Conservation (phyloP, 2,329 filamentous ascomycete genomes). For the Amesomyces nigricolor region DNA sequence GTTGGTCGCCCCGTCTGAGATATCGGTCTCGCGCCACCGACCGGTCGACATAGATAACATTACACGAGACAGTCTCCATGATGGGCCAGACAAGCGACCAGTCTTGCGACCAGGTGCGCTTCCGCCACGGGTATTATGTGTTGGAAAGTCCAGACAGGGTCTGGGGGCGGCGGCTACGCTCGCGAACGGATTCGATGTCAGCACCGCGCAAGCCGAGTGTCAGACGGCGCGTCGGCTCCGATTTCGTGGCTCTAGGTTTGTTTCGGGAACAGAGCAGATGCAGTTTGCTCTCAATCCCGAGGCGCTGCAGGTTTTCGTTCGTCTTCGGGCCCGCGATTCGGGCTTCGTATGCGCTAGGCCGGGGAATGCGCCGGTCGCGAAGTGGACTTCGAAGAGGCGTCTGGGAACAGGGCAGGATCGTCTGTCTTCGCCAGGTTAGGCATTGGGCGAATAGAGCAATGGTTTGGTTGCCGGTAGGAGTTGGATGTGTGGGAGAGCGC, state of each 20-base stretch:
- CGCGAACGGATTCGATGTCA: slow-evolving; percentile 12
- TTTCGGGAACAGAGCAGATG: no score
- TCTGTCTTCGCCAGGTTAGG: slow-evolving; percentile 22
- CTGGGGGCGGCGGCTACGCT: slow-evolving; percentile 8
- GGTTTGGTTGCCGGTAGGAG: slow-evolving; percentile 2
- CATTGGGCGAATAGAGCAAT: slow-evolving; percentile 16
- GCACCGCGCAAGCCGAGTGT: slow-evolving; percentile 13
- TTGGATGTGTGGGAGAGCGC: not conserved
- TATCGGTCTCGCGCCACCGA: slow-evolving; percentile 43
- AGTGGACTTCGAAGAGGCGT: not conserved
- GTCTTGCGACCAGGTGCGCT: slow-evolving; percentile 55
- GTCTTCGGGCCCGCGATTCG: not conserved
- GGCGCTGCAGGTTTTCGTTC: not conserved
- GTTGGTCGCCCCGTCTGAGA: slow-evolving; percentile 23
- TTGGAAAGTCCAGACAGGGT: slow-evolving; percentile 17
- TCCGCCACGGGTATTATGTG: slow-evolving; percentile 37
- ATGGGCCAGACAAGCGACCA: slow-evolving; percentile 51
- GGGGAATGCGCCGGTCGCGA: not conserved
- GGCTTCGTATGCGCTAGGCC: not conserved
- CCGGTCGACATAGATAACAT: slow-evolving; percentile 57
- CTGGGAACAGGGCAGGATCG: slow-evolving; percentile 9
- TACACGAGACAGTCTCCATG: slow-evolving; percentile 54
- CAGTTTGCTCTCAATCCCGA: no score
- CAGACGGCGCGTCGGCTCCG: slow-evolving; percentile 17
- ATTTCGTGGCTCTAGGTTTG: not conserved